Conservation (phyloP, 495 filamentous ascomycete genomes). For the Bacidia rubella region DNA sequence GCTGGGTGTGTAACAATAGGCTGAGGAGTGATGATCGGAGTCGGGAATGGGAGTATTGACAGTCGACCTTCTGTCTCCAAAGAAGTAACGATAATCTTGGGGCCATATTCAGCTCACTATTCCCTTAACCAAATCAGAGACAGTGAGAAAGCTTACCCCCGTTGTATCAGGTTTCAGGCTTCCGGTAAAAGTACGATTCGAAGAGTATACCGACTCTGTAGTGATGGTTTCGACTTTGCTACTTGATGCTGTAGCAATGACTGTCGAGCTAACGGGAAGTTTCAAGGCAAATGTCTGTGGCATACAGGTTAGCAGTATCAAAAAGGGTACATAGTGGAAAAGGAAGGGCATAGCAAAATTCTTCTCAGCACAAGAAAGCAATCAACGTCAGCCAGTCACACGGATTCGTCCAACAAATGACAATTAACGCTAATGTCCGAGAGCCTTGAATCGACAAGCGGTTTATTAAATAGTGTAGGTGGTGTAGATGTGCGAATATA, state of each 20-base stretch:
- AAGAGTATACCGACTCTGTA: neutral
- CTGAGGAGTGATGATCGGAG: neutral
- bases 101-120: neutral
- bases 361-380: too few species aligned
- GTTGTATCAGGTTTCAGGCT: neutral
- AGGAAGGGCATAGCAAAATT: neutral
- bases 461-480: too few species aligned
- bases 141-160: neutral
- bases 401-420: too few species aligned
- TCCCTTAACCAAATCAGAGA: neutral
- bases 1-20: neutral
- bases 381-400: too few species aligned
- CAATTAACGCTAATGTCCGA: too few species aligned
- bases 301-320: neutral
- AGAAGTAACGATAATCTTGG: constrained; percentile 26
- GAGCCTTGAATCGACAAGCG: too few species aligned
- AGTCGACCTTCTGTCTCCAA: constrained; percentile 32
- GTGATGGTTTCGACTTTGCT: too few species aligned
- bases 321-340: neutral
- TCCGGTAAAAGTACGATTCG: neutral
- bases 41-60: constrained; percentile 26
- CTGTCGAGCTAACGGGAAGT: neutral
- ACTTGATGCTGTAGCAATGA: neutral
- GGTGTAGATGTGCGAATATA: too few species aligned
- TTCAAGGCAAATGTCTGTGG: neutral